A percentile compares a stretch with the other conserved stretches of the same genome.
These are phyloP conservation scores for Chaetomium globosum DNA, from an alignment of 2,329 filamentous ascomycete genomes.

Conservation along the genomic window DNA sequence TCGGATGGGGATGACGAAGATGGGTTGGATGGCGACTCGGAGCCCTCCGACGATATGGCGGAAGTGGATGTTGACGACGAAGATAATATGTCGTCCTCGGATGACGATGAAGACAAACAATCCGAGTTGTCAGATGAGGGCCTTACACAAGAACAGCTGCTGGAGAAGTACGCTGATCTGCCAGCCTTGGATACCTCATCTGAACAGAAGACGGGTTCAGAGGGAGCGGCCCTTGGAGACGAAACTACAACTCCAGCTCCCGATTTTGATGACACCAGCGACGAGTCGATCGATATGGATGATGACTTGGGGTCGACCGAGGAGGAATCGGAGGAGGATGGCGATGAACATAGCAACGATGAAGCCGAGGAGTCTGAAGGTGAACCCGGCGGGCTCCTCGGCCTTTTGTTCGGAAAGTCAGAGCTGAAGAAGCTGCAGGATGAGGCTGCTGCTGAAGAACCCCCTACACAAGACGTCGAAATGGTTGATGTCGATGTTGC, in stretches of 20 bases:
- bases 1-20: conserved; percentile 47
- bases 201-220: conserved; percentile 37
- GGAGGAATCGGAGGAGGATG: conserved; percentile 46
- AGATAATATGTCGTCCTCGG: conserved; percentile 63
- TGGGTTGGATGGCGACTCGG: conserved; percentile 34
- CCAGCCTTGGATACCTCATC: conserved; percentile 49
- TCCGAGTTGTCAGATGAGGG: conserved; percentile 61
- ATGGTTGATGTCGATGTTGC: conserved; percentile 41
- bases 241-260: conserved; percentile 35
- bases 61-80: conserved; percentile 52
- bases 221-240: conserved; percentile 30
- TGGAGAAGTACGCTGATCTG: conserved; percentile 68
- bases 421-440: conserved; percentile 58
- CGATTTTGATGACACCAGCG: conserved; percentile 56
- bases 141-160: conserved; percentile 69
- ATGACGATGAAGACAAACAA: conserved; percentile 64
- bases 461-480: conserved; percentile 35
- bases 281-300: conserved; percentile 70
- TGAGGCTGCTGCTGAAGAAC: conserved; percentile 40
- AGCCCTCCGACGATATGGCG: conserved; percentile 40
- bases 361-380: conserved; percentile 49
- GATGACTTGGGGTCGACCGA: conserved; percentile 66
- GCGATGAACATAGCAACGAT: conserved; percentile 51
- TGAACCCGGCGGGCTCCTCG: conserved; percentile 53
- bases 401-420: conserved; percentile 61